Evolutionary conservation across 495 filamentous ascomycete genomes (phyloP), one percentile per base, ranked within the genome.

Genomic region (Hypomontagnella monticulosa): DNA sequence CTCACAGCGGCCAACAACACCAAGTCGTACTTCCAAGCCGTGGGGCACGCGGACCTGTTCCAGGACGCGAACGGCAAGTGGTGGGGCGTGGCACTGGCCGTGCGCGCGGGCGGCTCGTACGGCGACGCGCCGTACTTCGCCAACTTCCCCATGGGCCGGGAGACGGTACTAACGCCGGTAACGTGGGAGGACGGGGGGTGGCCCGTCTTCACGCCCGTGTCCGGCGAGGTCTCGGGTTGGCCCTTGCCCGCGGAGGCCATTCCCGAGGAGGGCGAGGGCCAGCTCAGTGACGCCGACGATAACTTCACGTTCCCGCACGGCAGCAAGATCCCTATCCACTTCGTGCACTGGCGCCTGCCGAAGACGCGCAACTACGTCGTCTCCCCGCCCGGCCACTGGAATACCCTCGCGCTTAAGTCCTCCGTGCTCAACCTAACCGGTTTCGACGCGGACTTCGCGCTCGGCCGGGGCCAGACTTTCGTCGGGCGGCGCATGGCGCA

Each of bases 21-120:
- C 0, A 56, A 50, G 3, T 23, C 68, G 18, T 77, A 75, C 37
- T 69, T 81, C 36, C 78, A 81, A 50, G 70, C 75, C 33, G 73
- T 73, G 10, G 78, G 78, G 1, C 78, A 80, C 60, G 74, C 70
- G 1, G 81, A 83, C 53, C 41, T 83, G n/a, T 76, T 84, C 14
- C 73, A 83, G 50, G 80, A 81, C 61, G 48, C 16, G 2, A 38
- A 79, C 23, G 80, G 79, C 0, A 55, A 68, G 4, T 84, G 80
- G 80, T 82, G 79, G 78, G 76, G 74, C 0, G 78, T 80, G 5
- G 54, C 59, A 0, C 27, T 72, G 10, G 58, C 42, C 9, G 50
- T 64, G 4, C 32, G 70, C 10, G 20, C 18, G 1, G 43, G 43
- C 16, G 41, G 41, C 3, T 52, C 48, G 34, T 53, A 49, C 46